Evolutionary conservation across 257 asterid genomes (phyloP), one percentile per base, ranked within the genome.

Genomic region (Fraxinus anomala): DNA sequence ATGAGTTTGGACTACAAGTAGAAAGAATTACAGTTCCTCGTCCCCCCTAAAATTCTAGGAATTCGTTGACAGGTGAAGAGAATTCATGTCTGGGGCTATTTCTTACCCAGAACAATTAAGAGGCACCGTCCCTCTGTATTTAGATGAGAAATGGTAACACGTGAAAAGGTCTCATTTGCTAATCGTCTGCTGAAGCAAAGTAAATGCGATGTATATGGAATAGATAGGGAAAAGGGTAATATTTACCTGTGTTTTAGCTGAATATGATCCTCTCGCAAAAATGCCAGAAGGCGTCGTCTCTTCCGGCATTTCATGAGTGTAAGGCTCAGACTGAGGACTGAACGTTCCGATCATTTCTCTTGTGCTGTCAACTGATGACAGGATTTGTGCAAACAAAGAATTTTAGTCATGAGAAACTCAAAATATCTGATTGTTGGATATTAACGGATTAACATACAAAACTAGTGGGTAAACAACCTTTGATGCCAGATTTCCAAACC

Each of bases 401-500:
- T 63, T 63, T 63, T n/a, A 4, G 3, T 26, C 34, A 63, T 26
- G 5, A 63, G 28, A 63, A 63, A 63, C 69, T 23, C 17, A 12
- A 63, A 63, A 24, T 61, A 24, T 61, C 33, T 24, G 17, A 23
- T 61, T 24, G 5, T 61, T 11, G 16, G 24, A 19, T n/a, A 66
- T 68, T n/a, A 44, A 42, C 47, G 30, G 23, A 30, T 19, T 34
- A 30, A 19, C 68, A n/a, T 16, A 42, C 17, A 47, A 9, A 42
- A 34, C 24, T 24, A 36, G 28, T 33, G 39, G 26, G n/a, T 16
- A 76, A 71, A 33, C 30, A 73, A 92, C 97, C 97, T 84, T 84
- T 92, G 74, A 92, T 83, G 77, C 96, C 95, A 39, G 97, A 85
- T 89, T 91, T 89, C 97, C 97, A 92, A 17, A 90, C 94, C 39